Evolutionary conservation across 1,139 yeast species (phyloP), one percentile per base, ranked within the genome.

Genomic region (Pichia cactophila): DNA sequence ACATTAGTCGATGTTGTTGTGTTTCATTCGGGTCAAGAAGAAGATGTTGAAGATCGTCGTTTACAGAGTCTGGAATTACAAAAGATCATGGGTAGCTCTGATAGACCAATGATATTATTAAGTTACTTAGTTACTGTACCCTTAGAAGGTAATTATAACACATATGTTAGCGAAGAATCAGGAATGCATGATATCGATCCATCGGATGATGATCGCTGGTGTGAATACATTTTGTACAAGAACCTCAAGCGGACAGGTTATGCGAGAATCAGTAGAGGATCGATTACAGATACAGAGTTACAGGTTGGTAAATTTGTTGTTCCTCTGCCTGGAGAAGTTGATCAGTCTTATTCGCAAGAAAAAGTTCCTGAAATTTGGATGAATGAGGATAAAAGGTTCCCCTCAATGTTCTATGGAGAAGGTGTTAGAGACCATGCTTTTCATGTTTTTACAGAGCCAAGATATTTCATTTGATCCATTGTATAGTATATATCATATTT

Each of bases 1-100:
- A 84, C 83, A 61, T 62, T 74, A 33, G 87, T 92, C 17, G 98
- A 92, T 64, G 86, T 92, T 38, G 94, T 92, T 51, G 98, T 92
- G 26, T 92, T 92, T 85, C 98, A 92, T 67, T 83, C 95, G 45
- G 98, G 98, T 6, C 98, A 92, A 69, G 97, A 92, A 67, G 98
- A 92, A 71, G 98, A 92, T 64, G 88, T 74, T 4, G 96, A 89
- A 64, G 98, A 92, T 67, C 80, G 98, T 61, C 74, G 95, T 58
- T 70, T 89, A 57, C 98, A 92, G 69, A 81, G 94, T 58, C 74
- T 82, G 54, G 87, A 81, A 3, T 72, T 92, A 42, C 79, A 86
- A 44, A 82, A 81, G 44, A 74, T 92, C 44, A 88, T 92, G 96
- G 95, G 83, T 4, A 72, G 80, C 10, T 78, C 87, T 20, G 69